phyloP scores from a whole-genome alignment of 495 filamentous ascomycete species.

The Trichoderma gamsii region DNA sequence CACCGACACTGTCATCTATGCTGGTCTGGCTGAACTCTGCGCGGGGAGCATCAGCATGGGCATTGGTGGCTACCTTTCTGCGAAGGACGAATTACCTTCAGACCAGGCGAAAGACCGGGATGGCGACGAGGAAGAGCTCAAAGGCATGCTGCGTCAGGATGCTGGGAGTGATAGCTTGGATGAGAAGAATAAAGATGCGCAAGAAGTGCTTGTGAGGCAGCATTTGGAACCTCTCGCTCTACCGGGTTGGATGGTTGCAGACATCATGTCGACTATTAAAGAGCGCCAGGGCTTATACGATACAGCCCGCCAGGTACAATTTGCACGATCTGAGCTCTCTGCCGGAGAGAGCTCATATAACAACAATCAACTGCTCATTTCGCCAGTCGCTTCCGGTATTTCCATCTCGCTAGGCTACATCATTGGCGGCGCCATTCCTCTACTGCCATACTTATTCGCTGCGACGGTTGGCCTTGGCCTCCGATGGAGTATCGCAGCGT shows the following conservation, averaged over 20 bases:
- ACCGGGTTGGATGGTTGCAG: neutral
- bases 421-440: slow-evolving; percentile 63
- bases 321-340: neutral
- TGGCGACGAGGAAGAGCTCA: slow-evolving; percentile 15
- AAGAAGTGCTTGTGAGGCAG: neutral
- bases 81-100: slow-evolving; percentile 55
- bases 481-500: slow-evolving; percentile 62
- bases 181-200: neutral
- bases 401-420: slow-evolving; percentile 67
- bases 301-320: slow-evolving; percentile 15
- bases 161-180: neutral
- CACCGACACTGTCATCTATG: slow-evolving; percentile 60
- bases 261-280: neutral
- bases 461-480: slow-evolving; percentile 54
- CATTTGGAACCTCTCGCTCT: neutral
- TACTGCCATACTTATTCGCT: slow-evolving; percentile 75
- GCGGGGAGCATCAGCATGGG: slow-evolving; percentile 67
- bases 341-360: neutral
- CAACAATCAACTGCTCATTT: slow-evolving; percentile 18
- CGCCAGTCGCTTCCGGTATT: slow-evolving; percentile 34
- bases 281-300: neutral
- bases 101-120: neutral
- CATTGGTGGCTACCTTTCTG: slow-evolving; percentile 63
- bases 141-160: neutral
- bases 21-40: slow-evolving; percentile 62